These are phyloP conservation scores for Colletotrichum sp. DNA, from an alignment of 2,329 filamentous ascomycete genomes.

Conservation along the genomic window DNA sequence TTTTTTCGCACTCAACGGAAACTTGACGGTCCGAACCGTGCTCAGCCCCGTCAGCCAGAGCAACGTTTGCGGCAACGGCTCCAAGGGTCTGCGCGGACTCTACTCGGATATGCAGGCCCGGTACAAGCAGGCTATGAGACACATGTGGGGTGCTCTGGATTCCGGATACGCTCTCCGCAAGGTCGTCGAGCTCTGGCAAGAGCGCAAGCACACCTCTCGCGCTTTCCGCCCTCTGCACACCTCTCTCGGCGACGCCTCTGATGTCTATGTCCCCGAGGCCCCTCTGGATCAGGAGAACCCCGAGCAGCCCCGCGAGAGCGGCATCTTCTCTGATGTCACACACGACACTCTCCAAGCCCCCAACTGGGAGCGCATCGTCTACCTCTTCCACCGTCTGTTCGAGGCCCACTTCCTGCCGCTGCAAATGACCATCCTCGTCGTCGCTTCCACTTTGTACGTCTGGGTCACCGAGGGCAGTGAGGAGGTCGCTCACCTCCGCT, in stretches of 20 bases:
- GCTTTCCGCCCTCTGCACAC: conserved; percentile 62
- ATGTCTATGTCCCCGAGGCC: conserved; percentile 53
- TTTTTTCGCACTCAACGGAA: conserved; percentile 76
- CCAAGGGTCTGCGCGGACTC: conserved; percentile 57
- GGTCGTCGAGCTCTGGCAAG: conserved; percentile 60
- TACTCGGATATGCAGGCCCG: conserved; percentile 66
- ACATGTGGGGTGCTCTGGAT: conserved; percentile 79
- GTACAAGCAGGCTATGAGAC: conserved; percentile 74
- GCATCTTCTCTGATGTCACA: conserved; percentile 60
- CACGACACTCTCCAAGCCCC: conserved; percentile 56
- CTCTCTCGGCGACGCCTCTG: conserved; percentile 48
- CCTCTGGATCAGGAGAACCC: conserved; percentile 43
- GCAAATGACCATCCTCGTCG: conserved; percentile 68
- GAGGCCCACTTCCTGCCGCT: conserved; percentile 76
- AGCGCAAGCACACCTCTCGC: conserved; percentile 60
- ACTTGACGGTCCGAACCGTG: conserved; percentile 68
- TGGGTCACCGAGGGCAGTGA: conserved; percentile 55
- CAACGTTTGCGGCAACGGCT: conserved; percentile 68
- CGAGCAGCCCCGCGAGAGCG: conserved; percentile 49
- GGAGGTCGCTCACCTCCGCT: conserved; percentile 58
- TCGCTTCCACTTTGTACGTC: conserved; percentile 66
- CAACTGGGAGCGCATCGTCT: conserved; percentile 61
- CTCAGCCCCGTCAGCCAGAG: conserved; percentile 75
- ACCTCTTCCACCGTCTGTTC: conserved; percentile 71
- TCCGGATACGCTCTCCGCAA: conserved; percentile 69